Evolutionary conservation across 1,139 yeast species (phyloP), one percentile per base, ranked within the genome.

Genomic region (Suhomyces coccinellae): DNA sequence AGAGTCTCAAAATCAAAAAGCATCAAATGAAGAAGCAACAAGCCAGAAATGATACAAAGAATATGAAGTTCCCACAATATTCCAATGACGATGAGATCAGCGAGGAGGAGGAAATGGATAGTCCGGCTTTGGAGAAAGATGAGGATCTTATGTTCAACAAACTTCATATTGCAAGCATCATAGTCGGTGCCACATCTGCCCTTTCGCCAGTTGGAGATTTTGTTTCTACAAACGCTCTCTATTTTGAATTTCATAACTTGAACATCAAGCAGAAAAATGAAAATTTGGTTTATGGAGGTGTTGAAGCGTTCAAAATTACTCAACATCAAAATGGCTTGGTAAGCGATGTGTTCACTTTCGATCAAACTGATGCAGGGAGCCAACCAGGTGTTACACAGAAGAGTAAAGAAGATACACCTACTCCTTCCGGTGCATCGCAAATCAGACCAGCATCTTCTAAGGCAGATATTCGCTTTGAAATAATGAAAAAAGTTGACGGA

Each of bases 381-480:
- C 29, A 34, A 5, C 44, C 41, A 3, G 13, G 12, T 2, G 26
- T 39, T 3, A 6, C 40, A 1, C 30, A 2, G n/a, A 16, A 14
- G 6, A n/a, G 13, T 13, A 16, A 22, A 13, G 20, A 12, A 13
- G 29, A 24, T 3, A 13, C 27, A 7, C 13, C 29, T 22, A 10
- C 12, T 14, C n/a, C 36, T 20, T 20, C 24, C 8, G 24, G 24
- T 20, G 24, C 8, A 13, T 12, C 36, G 3, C 36, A 34, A 13
- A 7, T 29, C 10, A 38, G 33, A n/a, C 42, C 48, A 9, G 24
- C 32, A 2, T 38, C 44, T 8, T 43, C 61, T 0, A 72, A 71
- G 39, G 75, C 79, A 5, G 87, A 82, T 52, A 45, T 82, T 0
- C 58, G 83, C 20, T 79, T 82, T 55, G 86, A 82, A 53, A 50